These are phyloP conservation scores for Cercospora beticola DNA, from an alignment of 2,329 filamentous ascomycete genomes.

Conservation along the genomic window DNA sequence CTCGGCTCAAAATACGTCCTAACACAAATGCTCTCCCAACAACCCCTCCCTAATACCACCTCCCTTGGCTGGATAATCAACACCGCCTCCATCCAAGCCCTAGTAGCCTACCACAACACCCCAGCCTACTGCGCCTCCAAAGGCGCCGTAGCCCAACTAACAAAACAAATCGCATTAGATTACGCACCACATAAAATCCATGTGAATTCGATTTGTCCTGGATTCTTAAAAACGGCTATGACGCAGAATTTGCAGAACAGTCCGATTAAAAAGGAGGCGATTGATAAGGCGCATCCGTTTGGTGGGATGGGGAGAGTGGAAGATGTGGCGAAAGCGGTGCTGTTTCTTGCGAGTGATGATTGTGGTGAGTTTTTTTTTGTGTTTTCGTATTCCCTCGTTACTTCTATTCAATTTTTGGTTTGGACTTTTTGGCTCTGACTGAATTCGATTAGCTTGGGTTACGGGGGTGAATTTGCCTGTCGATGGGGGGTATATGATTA, in stretches of 20 bases:
- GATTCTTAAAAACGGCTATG: slow-evolving; percentile 41
- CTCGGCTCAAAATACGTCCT: slow-evolving; percentile 43
- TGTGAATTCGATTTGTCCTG: slow-evolving; percentile 46
- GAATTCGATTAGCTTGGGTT: slow-evolving; percentile 14
- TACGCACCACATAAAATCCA: slow-evolving; percentile 42
- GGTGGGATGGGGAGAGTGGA: slow-evolving; percentile 27
- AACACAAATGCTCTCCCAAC: slow-evolving; percentile 41
- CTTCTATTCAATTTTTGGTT: too few relatives aligned
- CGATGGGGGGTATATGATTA: slow-evolving; percentile 12
- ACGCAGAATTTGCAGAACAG: slow-evolving; percentile 41
- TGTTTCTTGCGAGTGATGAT: not conserved
- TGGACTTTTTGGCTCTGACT: not conserved
- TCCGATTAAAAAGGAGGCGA: slow-evolving; percentile 26
- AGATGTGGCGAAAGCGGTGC: not conserved
- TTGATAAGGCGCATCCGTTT: slow-evolving; percentile 38
- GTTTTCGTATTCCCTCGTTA: not conserved
- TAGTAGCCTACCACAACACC: slow-evolving; percentile 36
- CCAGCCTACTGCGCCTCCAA: slow-evolving; percentile 41
- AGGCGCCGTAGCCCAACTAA: slow-evolving; percentile 44
- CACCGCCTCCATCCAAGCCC: slow-evolving; percentile 33
- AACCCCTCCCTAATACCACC: slow-evolving; percentile 33
- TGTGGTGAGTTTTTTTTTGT: not conserved
- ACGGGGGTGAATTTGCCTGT: slow-evolving; percentile 19
- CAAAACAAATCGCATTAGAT: slow-evolving; percentile 43
- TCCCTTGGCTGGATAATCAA: slow-evolving; percentile 43